Evolutionary conservation across 169 alveolate species (phyloP).

Genomic region (Cyclospora cayetanensis): DNA sequence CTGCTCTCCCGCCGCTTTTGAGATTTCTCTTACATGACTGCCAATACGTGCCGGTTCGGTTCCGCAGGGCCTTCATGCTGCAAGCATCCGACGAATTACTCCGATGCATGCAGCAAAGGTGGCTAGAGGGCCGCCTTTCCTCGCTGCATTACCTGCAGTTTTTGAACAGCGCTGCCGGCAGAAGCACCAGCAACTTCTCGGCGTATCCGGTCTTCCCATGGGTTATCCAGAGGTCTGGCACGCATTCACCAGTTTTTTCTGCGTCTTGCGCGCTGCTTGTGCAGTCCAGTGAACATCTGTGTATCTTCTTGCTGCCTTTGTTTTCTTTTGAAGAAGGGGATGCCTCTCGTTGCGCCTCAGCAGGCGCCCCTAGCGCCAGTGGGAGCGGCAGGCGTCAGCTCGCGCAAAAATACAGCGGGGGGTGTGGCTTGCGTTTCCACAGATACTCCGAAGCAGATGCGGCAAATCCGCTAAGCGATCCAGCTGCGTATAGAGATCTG

Average conservation of each 20-base stretch:
- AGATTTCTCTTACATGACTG: background rate
- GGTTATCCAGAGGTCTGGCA: slow-evolving; percentile 89
- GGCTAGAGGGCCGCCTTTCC: slow-evolving; percentile 55
- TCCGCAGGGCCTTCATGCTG: slow-evolving; percentile 25
- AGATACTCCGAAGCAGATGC: background rate
- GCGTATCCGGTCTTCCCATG: slow-evolving; percentile 99
- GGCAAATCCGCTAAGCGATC: slow-evolving; percentile 68
- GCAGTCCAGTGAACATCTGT: background rate
- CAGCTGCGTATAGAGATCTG: slow-evolving; percentile 87
- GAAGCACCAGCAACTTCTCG: slow-evolving; percentile 94
- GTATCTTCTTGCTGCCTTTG: background rate
- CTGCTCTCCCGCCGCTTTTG: background rate
- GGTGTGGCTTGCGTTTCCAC: too few species aligned
- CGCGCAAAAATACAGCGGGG: too few species aligned
- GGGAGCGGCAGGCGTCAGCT: too few species aligned
- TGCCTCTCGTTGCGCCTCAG: too few species aligned
- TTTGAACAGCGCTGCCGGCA: slow-evolving; percentile 77
- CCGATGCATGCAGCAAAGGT: slow-evolving; percentile 56
- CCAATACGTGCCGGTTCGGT: background rate
- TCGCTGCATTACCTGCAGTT: slow-evolving; percentile 44
- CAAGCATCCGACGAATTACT: slow-evolving; percentile 48
- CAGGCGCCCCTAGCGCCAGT: too few species aligned
- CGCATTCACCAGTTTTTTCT: background rate
- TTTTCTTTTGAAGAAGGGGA: too few species aligned
- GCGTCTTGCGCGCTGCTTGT: background rate